Evolutionary conservation across 202 grass and related monocot species (phyloP).

Genomic region (Brachypodium distachyon): DNA sequence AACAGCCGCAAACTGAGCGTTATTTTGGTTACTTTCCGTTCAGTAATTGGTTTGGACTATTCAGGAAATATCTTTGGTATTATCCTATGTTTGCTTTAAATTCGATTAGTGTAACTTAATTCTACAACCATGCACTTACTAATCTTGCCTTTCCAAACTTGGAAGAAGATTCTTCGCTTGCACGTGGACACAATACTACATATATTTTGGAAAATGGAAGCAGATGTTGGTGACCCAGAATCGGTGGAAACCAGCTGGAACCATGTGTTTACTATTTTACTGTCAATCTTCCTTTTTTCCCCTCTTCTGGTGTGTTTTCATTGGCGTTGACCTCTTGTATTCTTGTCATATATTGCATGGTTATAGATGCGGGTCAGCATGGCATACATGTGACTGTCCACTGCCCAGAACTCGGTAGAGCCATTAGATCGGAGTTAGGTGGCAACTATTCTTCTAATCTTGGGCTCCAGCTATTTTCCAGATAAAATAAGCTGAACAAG

Average conservation of each 20-base stretch:
- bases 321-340: neutral
- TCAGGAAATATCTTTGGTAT: neutral
- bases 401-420: neutral
- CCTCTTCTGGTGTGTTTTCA: neutral
- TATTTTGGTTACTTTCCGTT: too few species aligned
- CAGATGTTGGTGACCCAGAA: neutral
- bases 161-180: neutral
- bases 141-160: neutral
- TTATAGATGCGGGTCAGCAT: neutral
- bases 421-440: neutral
- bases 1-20: too few species aligned
- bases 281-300: neutral
- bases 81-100: too few species aligned
- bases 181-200: neutral
- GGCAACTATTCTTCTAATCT: neutral
- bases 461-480: neutral
- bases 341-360: neutral
- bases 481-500: neutral
- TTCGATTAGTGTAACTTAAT: neutral
- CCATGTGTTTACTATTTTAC: neutral
- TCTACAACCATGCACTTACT: neutral
- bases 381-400: neutral
- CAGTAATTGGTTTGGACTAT: neutral
- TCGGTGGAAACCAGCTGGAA: neutral
- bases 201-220: neutral